Conservation (phyloP, 345 rosid genomes). For the Pugionium dolabratum region DNA sequence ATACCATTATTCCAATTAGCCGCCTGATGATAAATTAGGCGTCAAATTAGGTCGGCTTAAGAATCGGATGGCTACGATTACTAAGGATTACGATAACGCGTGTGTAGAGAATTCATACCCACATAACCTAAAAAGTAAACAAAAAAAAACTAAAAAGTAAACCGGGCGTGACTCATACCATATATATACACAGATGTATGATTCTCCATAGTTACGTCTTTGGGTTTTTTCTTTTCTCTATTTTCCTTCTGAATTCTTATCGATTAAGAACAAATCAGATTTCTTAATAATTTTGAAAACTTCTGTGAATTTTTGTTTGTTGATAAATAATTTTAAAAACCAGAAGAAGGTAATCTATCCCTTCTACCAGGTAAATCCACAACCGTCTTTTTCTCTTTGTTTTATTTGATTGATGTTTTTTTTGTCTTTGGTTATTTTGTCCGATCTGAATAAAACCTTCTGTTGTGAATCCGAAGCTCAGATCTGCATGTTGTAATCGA, state of each 20-base stretch:
- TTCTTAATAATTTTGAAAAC: not conserved
- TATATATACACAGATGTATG: conserved; percentile 28
- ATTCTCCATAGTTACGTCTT: conserved; percentile 36
- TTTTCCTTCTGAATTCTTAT: conserved; percentile 15
- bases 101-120: not conserved
- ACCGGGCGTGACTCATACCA: conserved; percentile 19
- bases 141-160: conserved; percentile 2
- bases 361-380: conserved; percentile 14
- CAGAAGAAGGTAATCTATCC: conserved; percentile 4
- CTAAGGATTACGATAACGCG: conserved; percentile 1
- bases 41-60: not conserved
- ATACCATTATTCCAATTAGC: not conserved
- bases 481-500: conserved; percentile 17
- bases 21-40: conserved; percentile 3
- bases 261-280: conserved; percentile 13
- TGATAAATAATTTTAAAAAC: not conserved
- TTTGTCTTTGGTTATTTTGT: not conserved
- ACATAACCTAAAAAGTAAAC: not conserved
- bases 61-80: conserved; percentile 25
- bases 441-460: conserved; percentile 13
- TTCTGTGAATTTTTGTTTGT: not conserved
- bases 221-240: not conserved
- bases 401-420: not conserved
- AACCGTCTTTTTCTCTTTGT: not conserved
- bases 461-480: conserved; percentile 6